Evolutionary conservation across 2,329 filamentous ascomycete species (phyloP), one percentile per base, ranked within the genome.

Genomic region (Nothopassalora personata): DNA sequence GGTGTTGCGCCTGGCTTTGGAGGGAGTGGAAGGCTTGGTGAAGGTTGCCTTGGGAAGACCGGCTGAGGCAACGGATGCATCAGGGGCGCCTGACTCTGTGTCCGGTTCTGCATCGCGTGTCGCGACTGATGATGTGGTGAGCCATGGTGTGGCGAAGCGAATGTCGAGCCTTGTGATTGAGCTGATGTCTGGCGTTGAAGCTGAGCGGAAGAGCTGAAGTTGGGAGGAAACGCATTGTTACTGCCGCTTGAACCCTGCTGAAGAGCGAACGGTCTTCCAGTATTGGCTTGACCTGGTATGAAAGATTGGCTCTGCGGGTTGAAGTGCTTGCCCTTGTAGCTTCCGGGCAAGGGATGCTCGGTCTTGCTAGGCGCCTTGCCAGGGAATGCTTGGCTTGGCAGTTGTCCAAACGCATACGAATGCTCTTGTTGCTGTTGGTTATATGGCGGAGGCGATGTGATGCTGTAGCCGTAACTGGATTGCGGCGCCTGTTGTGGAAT

Each of bases 261-360:
- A 3, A 67, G 67, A 23, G 66, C 66, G 56, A 68, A 68, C 1
- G 66, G 61, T n/a, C 60, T 60, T 18, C 43, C 55, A 27, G 48
- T 50, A 23, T 62, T 60, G 31, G 61, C 28, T 33, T 83, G 79
- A 54, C 80, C 81, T 1, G 93, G 93, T 27, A 96, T 84, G 73
- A 97, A 97, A 0, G 92, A 89, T 70, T 96, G 90, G 15, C 90
- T 97, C 76, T 96, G 92, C 0, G 92, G 93, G 71, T 97, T 97
- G 77, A 97, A 97, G 11, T 88, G 85, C 67, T 91, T 90, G 59
- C 91, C 83, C 70, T 89, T 90, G 71, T 85, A 95, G 74, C 88
- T 94, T 36, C 90, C 90, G 13, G 91, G 90, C 58, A 95, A 86
- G 5, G 90, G 89, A 71, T 96, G 90, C 70, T 91, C 88, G 59